Base-by-base conservation (phyloP, 2,329 filamentous ascomycete genomes). In the Fusarium euwallaceae region DNA sequence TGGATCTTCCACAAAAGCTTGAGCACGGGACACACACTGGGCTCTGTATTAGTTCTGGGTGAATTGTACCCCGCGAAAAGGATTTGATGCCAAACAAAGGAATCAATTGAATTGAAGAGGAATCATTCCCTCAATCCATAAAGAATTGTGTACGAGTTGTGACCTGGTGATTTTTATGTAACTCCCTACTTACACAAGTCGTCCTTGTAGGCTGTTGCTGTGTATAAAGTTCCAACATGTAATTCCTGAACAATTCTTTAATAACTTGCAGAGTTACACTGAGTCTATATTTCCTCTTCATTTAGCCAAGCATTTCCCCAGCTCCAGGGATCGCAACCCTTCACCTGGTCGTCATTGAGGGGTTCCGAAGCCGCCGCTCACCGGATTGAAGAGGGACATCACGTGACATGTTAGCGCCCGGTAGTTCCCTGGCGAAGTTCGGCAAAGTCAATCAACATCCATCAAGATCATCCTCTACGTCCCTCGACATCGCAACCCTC, bases 381-480 rank as follows among this genome's bases (percentile, higher is more conserved):
- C 67, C 61, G 69, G 70, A 69, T 73, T 55, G 59, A 43, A 61
- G 27, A 64, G 7, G 29, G 37, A 4, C 20, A 32, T 80, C 83
- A 84, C 82, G 82, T 84, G 82, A 82, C 51, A 4, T 60, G 6
- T 60, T 75, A 78, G 73, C 75, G 73, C 66, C 76, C 76, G 75
- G 66, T 71, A 71, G 78, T 80, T 80, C 76, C 81, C 81, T 80
- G 79, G 80, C 74, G 78, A 80, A 76, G 80, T 85, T 85, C 83
- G 84, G 86, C 82, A 85, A 84, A 85, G 83, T 84, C 81, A 82
- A 81, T 82, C 84, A 84, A 83, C 83, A 83, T 72, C 83, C 81
- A 82, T 78, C 78, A 86, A 83, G 82, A 86, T 87, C 84, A 85
- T 84, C 79, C 83, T 86, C 85, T 86, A 83, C 84, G 86, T 86